These are phyloP conservation scores for Calvatia gigantea DNA, from an alignment of 768 basidiomycete genomes.

Conservation along the genomic window DNA sequence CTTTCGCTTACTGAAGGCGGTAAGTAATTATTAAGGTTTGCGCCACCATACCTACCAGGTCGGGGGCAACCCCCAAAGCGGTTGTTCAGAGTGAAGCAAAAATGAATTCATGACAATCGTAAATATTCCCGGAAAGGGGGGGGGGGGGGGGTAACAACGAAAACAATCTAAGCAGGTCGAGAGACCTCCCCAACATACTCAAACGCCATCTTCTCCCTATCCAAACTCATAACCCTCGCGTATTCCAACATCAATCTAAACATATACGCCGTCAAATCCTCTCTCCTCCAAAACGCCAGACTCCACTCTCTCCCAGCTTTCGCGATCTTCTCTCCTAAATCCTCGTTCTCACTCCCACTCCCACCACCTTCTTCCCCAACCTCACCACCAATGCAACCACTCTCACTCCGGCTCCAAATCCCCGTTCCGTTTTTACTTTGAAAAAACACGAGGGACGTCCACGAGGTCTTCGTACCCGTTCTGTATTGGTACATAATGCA, in stretches of 20 bases:
- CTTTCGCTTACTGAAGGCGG: too few species aligned
- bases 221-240: constrained; percentile 13
- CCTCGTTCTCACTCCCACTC: constrained; percentile 58
- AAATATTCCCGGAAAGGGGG: too few species aligned
- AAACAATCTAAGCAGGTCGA: not conserved
- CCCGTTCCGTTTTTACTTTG: too few species aligned
- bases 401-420: too few species aligned
- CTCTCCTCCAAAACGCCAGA: constrained; percentile 50
- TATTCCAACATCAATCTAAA: constrained; percentile 39
- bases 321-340: constrained; percentile 52
- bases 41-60: too few species aligned
- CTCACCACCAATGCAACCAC: too few species aligned
- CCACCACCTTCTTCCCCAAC: constrained; percentile 35
- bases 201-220: constrained; percentile 10
- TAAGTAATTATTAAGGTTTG: too few species aligned
- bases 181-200: constrained; percentile 6
- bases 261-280: constrained; percentile 57
- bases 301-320: constrained; percentile 56
- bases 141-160: too few species aligned
- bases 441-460: constrained; percentile 72
- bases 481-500: constrained; percentile 71
- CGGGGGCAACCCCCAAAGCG: too few species aligned
- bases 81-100: too few species aligned
- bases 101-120: too few species aligned
- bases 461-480: constrained; percentile 64